Conservation (phyloP, 2,329 filamentous ascomycete genomes). For the Aspergillus sp. region DNA sequence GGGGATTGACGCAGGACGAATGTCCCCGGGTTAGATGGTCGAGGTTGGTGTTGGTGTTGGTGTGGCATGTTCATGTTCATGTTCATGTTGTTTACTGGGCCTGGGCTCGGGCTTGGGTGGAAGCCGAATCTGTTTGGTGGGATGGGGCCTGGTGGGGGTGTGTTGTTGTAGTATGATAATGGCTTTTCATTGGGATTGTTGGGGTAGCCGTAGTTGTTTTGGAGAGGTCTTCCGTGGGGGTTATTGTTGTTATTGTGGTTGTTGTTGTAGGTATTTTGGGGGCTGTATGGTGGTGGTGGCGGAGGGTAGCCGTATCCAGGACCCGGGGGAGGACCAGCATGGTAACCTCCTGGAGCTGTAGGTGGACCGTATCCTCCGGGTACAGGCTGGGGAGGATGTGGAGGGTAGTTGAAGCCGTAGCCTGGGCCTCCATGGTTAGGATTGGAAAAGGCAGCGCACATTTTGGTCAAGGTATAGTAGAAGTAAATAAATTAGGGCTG, state of each 20-base stretch:
- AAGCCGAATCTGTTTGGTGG: background rate
- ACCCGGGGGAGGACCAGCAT: background rate
- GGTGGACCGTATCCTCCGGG: too few relatives aligned
- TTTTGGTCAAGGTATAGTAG: background rate
- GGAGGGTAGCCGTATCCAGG: background rate
- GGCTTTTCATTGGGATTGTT: background rate
- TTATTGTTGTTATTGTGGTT: background rate
- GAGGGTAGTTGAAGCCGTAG: background rate
- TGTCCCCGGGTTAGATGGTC: background rate
- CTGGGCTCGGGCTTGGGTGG: background rate
- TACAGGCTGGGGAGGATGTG: background rate
- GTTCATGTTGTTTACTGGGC: background rate
- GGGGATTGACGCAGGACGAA: background rate
- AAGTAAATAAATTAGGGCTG: background rate
- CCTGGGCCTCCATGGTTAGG: background rate
- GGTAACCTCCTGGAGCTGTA: background rate
- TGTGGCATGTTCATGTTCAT: background rate
- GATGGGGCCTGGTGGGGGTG: background rate
- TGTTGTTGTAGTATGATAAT: background rate
- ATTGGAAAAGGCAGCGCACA: background rate
- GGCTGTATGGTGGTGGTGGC: background rate
- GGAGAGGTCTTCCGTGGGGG: too few relatives aligned
- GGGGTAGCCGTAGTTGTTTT: too few relatives aligned
- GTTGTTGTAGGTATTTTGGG: background rate
- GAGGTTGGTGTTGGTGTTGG: background rate